phyloP scores from a whole-genome alignment of 73 alveolate species.

The Tetrahymena borealis region DNA sequence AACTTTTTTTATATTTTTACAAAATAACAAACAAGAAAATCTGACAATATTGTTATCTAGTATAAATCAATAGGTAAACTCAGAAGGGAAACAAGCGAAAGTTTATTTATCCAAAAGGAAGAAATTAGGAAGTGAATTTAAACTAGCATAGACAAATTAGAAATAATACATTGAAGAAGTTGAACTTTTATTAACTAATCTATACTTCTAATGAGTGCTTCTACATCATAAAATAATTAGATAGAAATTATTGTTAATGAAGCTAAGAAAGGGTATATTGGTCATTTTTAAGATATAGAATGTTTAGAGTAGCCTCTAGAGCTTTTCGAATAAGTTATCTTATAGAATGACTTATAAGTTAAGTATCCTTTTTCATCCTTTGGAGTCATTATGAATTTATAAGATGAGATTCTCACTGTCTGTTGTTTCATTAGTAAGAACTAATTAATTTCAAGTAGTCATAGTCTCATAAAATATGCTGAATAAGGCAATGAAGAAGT shows the following conservation, averaged over 20 bases:
- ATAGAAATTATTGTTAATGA: background rate
- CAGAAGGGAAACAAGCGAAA: no score
- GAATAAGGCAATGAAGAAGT: background rate
- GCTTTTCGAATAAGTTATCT: background rate
- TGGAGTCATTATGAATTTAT: background rate
- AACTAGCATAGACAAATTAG: no score
- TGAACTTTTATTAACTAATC: no score
- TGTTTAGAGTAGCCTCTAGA: background rate
- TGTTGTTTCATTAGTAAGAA: background rate
- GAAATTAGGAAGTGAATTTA: no score
- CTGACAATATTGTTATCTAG: no score
- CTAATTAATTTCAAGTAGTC: background rate
- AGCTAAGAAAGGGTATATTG: background rate
- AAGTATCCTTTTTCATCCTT: background rate
- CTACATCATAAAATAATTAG: background rate
- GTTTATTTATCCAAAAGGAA: no score
- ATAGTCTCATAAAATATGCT: background rate
- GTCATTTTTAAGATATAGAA: background rate
- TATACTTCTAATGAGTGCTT: background rate
- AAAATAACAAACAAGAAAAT: no score
- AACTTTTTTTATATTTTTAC: background rate
- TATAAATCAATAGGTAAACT: no score
- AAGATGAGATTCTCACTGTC: background rate
- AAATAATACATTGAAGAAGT: no score
- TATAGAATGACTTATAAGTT: background rate